phyloP scores from a whole-genome alignment of 1,284 basidiomycete species.

The Cutaneotrichosporon sp. region DNA sequence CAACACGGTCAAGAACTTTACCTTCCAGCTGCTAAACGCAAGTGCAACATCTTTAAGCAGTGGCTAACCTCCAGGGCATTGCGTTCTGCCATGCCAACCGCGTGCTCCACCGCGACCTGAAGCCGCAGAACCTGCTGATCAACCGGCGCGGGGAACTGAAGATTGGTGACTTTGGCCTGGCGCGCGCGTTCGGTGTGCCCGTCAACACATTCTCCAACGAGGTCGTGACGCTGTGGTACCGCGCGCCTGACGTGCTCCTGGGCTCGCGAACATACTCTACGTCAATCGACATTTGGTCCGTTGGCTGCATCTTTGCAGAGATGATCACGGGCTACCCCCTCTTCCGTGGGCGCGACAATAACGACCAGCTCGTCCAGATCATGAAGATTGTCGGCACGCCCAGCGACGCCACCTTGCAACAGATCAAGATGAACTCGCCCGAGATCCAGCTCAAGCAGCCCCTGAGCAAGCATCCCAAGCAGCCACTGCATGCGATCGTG shows the following conservation, averaged over 20 bases:
- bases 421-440: constrained; percentile 91
- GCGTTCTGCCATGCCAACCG: constrained; percentile 94
- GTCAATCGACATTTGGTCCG: constrained; percentile 97
- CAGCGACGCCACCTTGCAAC: constrained; percentile 77
- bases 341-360: constrained; percentile 95
- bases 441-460: constrained; percentile 65
- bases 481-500: constrained; percentile 80
- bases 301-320: constrained; percentile 59
- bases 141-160: constrained; percentile 85
- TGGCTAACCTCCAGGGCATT: constrained; percentile 58
- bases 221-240: constrained; percentile 98
- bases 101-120: constrained; percentile 93
- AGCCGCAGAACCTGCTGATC: constrained; percentile 96
- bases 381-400: constrained; percentile 97
- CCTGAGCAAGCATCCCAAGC: constrained; percentile 77
- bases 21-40: constrained; percentile 43
- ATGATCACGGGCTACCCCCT: constrained; percentile 92
- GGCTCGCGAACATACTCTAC: constrained; percentile 95
- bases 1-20: constrained; percentile 70
- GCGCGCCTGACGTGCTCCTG: constrained; percentile 92
- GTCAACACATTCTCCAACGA: constrained; percentile 98
- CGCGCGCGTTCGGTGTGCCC: constrained; percentile 94
- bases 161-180: constrained; percentile 91
- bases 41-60: neutral
- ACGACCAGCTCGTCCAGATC: constrained; percentile 95